Evolutionary conservation across 2,329 filamentous ascomycete species (phyloP), one percentile per base, ranked within the genome.

Genomic region (Mycosphaerella sp.): DNA sequence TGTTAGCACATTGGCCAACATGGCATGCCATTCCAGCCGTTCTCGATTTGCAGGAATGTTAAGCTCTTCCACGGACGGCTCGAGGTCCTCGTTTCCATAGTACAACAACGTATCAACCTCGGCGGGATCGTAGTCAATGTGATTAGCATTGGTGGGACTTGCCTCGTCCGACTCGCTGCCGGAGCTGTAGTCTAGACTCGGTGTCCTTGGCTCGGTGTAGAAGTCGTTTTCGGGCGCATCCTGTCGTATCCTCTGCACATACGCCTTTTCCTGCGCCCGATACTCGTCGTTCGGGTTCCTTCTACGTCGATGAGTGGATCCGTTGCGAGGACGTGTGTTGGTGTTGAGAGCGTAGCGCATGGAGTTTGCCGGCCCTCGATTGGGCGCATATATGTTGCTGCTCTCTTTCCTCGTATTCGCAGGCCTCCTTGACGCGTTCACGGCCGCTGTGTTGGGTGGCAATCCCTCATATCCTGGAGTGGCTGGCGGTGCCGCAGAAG

Each of bases 11-110:
- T 91, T 94, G 53, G 91, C 88, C 50, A 98, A 74, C 93, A 98
- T 98, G 2, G 89, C 89, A 71, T 98, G 90, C 93, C 93, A 98
- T 71, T 98, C 93, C 18, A 98, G 75, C 40, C 91, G 79, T 70
- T 97, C 93, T 55, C 90, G 80, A 65, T 90, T 96, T 57, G 84
- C 82, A 1, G 89, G 87, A 62, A 96, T 87, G 68, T 87, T 86
- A 46, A 97, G 71, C 68, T 98, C 93, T 64, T 97, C 93, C 18
- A 88, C 78, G 3, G 88, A 93, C 0, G 90, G 90, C 62, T 93
- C 87, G 59, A 89, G 80, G 59, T 93, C 86, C 63, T 96, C 89
- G 63, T 91, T 89, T 52, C 88, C 87, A 65, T 95, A 90, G 63
- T 95, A 95, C 67, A 97, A 82, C 65, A 95, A 83, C 14, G 88